Base-by-base conservation (phyloP, 2,329 filamentous ascomycete species). In the Neonectria sp. region DNA sequence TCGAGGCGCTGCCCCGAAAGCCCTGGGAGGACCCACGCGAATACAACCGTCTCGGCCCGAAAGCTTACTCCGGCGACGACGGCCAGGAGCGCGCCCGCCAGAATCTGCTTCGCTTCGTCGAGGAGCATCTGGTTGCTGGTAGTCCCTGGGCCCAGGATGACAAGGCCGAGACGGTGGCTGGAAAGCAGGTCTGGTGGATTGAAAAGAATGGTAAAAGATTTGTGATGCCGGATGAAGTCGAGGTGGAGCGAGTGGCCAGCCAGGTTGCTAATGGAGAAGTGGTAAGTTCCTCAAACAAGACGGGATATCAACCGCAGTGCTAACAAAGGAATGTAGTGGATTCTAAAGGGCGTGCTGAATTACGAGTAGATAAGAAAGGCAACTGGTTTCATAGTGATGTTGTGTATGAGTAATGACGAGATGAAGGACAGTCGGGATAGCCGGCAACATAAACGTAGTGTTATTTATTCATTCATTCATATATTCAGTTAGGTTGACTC, bases 191-290 rank as follows among this genome's bases (percentile, higher is more conserved):
- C 55, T 97, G 92, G 92, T 98, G 95, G 94, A 92, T 95, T 76
- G 88, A 83, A 62, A 91, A 85, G 58, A 92, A 91, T 1, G 90
- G 87, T 71, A 92, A 88, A 77, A 83, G 90, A 78, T 90, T 95
- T 78, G 80, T 96, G 31, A 91, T 95, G 84, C 96, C 95, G 1
- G 92, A 92, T 6, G 87, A 90, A 70, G 89, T 98, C 49, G 90
- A 95, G 79, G 92, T 98, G 15, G 88, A 91, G 48, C 90, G 85
- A 65, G 86, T 97, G 58, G 92, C 91, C 2, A 92, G 91, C 72
- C 88, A 90, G 67, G 95, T 97, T 21, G 88, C 90, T 4, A 99
- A 98, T 78, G 96, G 96, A 4, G 93, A 98, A 81, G 87, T 98
- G 72, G 86, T 87, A 78, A 77, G 86, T 82, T 7, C 6, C 27